A percentile compares a stretch with the other conserved stretches of the same genome.
Evolutionary conservation across 2,329 filamentous ascomycete species (phyloP).

Genomic region (Tolypocladium inflatum): DNA sequence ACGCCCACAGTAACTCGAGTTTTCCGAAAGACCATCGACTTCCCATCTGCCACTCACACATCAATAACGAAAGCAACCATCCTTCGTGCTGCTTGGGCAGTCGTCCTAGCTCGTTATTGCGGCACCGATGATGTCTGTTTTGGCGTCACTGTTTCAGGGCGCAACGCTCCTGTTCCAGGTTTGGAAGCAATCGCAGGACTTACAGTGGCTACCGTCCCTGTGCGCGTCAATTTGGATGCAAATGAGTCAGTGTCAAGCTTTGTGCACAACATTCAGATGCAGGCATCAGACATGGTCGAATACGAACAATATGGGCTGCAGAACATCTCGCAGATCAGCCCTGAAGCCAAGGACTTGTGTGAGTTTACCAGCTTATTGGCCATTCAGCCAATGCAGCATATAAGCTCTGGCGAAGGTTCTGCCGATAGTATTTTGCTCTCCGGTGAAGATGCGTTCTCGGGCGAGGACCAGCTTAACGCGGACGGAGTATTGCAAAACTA

Average conservation of each 20-base stretch:
- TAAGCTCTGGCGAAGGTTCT: background rate
- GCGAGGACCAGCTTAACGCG: background rate
- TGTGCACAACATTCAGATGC: constrained; percentile 6
- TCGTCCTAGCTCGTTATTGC: constrained; percentile 11
- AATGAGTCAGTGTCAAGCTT: constrained; percentile 6
- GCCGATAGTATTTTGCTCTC: background rate
- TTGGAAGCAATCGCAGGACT: constrained; percentile 18
- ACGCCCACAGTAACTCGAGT: no score
- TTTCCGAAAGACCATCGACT: background rate
- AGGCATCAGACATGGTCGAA: constrained; percentile 1
- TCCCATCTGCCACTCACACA: background rate
- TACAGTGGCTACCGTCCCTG: constrained; percentile 19
- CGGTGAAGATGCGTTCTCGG: background rate
- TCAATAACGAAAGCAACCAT: constrained; percentile 10
- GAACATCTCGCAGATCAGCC: constrained; percentile 9
- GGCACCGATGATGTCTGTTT: constrained; percentile 13
- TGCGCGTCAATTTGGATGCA: constrained; percentile 9
- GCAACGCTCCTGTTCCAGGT: constrained; percentile 14
- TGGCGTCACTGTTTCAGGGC: constrained; percentile 17
- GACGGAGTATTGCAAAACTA: constrained; percentile 2
- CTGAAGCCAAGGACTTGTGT: constrained; percentile 8
- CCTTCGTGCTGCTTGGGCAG: constrained; percentile 15
- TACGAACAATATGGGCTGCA: constrained; percentile 12
- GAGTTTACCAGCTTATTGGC: constrained; percentile 16
- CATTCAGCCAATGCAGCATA: constrained; percentile 10